Base-by-base conservation (phyloP, 1,139 yeast species). In the Geotrichum klebahnii region DNA sequence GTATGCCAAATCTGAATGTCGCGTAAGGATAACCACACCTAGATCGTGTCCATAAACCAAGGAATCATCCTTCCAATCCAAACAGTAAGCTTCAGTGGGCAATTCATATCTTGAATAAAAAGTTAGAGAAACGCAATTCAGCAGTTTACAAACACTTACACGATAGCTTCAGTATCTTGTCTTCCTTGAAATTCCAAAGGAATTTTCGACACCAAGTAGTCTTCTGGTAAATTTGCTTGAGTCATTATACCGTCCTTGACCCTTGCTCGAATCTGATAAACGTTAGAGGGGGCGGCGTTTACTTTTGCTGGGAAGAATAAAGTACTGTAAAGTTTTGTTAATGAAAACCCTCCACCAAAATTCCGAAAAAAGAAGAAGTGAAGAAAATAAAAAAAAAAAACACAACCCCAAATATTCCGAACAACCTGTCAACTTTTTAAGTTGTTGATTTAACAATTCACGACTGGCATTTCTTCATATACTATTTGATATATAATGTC, bases 41-140 rank as follows among this genome's bases (percentile, higher is more conserved):
- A 55, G 48, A 26, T 55, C 55, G 42, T 62, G 63, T 3, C 65
- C 66, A 37, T 58, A 54, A n/a, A 55, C 62, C 23, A 62, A 42
- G 8, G 56, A 46, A n/a, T 54, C 57, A 16, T 55, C 53, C 12
- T 50, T 46, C 65, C 65, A 62, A 46, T 56, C 62, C 20, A 61
- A 29, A 17, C 59, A 53, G 19, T 53, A 50, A n/a, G 54, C 58
- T 3, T 38, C 45, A n/a, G 44, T 42, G n/a, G 60, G 60, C 26
- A 58, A 50, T 12, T 51, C 52, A 32, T 46, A 57, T 36, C 50
- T 51, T 29, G 16, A 8, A n/a, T 16, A 40, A 32, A 5, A 16
- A 19, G 14, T 10, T 19, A 3, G 12, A 22, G 5, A 28, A 4
- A 5, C 5, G 10, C 23, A 16, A 22, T 19, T 28, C n/a, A 28